phyloP scores from a whole-genome alignment of 306 rosid genomes.

The Cucurbita moschata region DNA sequence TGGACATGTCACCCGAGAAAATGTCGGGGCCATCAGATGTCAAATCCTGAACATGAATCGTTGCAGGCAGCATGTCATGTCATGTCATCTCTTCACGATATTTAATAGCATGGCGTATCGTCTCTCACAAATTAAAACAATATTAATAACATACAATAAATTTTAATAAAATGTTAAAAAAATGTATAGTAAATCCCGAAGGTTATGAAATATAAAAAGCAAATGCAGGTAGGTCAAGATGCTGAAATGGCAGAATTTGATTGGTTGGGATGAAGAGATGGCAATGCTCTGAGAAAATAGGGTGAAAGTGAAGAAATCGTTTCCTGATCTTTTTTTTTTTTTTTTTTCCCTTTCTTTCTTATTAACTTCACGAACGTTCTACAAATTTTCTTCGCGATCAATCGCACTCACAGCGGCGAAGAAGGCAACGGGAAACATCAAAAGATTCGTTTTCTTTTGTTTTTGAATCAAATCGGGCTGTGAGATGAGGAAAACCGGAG shows the following conservation, averaged over 20 bases:
- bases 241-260: slow-evolving; percentile 4
- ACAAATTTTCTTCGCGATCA: background rate
- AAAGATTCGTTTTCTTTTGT: background rate
- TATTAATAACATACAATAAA: too few relatives aligned
- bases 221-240: background rate
- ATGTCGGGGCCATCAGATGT: too few relatives aligned
- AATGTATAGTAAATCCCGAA: background rate
- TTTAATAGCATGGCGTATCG: background rate
- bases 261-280: background rate
- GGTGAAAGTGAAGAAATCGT: background rate
- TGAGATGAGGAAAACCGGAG: slow-evolving; percentile 78
- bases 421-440: background rate
- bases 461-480: background rate
- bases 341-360: background rate
- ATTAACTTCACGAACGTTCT: background rate
- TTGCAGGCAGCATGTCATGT: too few relatives aligned
- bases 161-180: too few relatives aligned
- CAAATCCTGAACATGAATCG: too few relatives aligned
- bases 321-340: background rate
- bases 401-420: background rate
- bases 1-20: too few relatives aligned
- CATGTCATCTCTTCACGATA: too few relatives aligned
- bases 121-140: too few relatives aligned
- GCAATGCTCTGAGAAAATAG: background rate
- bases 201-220: background rate